Conservation (phyloP, 371 early-diverging fungal species). For the Polyrhizophydium stewartii region DNA sequence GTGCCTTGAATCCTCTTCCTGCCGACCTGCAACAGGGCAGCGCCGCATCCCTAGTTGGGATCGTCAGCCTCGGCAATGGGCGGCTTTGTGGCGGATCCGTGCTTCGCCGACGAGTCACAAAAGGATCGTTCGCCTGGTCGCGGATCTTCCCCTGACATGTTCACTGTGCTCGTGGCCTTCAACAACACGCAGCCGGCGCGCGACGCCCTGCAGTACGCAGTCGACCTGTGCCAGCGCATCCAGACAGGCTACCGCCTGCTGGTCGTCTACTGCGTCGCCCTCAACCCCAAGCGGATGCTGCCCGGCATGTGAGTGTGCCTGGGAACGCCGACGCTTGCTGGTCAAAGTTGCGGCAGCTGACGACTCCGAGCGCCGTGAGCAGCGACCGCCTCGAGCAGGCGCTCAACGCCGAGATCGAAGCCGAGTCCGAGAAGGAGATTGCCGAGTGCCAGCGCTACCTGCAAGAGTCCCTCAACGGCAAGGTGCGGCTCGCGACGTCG, state of each 20-base stretch:
- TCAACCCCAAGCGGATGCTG: conserved; percentile 15
- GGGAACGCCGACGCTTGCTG: background rate
- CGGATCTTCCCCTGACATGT: no score
- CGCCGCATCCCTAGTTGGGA: no score
- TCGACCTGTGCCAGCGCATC: conserved; percentile 4
- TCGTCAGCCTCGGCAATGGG: no score
- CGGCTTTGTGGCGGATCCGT: no score
- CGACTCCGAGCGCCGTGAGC: background rate
- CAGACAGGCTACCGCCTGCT: conserved; percentile 4
- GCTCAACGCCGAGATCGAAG: conserved; percentile 21
- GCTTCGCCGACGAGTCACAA: no score
- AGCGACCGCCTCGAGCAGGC: conserved; percentile 21
- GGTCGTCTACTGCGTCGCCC: conserved; percentile 13
- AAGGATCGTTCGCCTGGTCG: no score
- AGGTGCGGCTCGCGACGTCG: background rate
- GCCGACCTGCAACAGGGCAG: no score
- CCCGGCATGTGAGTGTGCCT: conserved; percentile 15
- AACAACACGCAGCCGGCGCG: conserved; percentile 15
- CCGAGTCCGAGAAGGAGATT: conserved; percentile 14
- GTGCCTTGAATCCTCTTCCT: no score
- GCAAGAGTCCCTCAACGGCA: background rate
- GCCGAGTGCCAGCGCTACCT: conserved; percentile 12
- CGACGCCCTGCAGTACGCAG: conserved; percentile 11
- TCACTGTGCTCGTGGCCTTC: conserved; percentile 17
- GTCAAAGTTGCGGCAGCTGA: background rate